These are phyloP conservation scores for Helminthosporium solani DNA, from an alignment of 2,329 filamentous ascomycete species.

Conservation along the genomic window DNA sequence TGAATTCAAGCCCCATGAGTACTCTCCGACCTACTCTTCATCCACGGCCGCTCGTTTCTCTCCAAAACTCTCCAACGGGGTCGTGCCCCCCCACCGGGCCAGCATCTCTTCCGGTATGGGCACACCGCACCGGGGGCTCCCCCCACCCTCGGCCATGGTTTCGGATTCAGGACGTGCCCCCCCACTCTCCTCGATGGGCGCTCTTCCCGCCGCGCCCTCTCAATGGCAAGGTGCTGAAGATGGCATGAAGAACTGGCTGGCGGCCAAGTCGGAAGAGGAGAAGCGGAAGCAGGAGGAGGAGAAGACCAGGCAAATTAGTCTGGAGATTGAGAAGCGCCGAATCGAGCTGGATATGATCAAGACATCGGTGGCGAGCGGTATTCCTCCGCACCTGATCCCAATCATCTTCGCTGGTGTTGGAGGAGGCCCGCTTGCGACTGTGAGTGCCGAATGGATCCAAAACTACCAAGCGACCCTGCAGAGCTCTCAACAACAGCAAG, in stretches of 20 bases:
- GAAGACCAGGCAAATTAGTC: conserved; percentile 52
- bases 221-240: conserved; percentile 55
- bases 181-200: conserved; percentile 40
- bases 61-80: conserved; percentile 44
- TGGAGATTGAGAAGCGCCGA: conserved; percentile 53
- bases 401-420: conserved; percentile 57
- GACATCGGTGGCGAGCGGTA: conserved; percentile 53
- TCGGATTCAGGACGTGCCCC: conserved; percentile 45
- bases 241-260: conserved; percentile 54
- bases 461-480: conserved; percentile 52
- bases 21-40: conserved; percentile 45
- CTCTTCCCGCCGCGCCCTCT: conserved; percentile 48
- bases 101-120: conserved; percentile 49
- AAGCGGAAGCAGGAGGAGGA: conserved; percentile 56
- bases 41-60: conserved; percentile 42
- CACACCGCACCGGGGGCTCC: conserved; percentile 55
- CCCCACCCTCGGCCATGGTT: conserved; percentile 55
- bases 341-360: conserved; percentile 56
- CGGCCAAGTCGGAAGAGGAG: conserved; percentile 55
- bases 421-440: conserved; percentile 49
- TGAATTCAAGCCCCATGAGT: conserved; percentile 53
- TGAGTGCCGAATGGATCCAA: conserved; percentile 53
- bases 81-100: conserved; percentile 44
- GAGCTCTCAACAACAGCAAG: conserved; percentile 45
- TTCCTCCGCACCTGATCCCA: conserved; percentile 54